phyloP scores from a whole-genome alignment of 108 stramenopile species.

The Skeletonema tropicum region DNA sequence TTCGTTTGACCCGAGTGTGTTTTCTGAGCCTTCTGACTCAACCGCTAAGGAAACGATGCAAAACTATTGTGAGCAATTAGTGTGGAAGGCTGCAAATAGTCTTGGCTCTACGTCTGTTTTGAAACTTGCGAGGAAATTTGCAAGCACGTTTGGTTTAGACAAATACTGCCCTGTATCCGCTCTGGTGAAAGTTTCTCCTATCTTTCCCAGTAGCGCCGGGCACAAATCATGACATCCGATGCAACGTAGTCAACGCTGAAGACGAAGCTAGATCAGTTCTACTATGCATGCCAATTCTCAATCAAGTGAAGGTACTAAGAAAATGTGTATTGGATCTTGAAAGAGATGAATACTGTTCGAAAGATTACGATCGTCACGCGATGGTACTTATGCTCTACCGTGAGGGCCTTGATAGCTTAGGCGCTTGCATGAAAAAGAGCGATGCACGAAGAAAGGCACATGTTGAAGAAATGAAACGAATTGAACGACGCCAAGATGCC shows the following conservation, averaged over 20 bases:
- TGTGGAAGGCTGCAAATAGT: constrained; percentile 37
- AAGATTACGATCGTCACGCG: constrained; percentile 72
- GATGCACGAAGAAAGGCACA: constrained; percentile 39
- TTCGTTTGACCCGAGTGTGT: constrained; percentile 65
- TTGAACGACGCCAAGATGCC: constrained; percentile 78
- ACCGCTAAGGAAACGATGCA: constrained; percentile 34
- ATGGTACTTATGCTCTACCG: constrained; percentile 64
- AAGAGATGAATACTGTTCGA: constrained; percentile 8
- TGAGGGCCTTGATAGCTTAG: constrained; percentile 41
- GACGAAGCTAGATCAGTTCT: constrained; percentile 39
- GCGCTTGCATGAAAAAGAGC: constrained; percentile 29
- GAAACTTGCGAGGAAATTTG: constrained; percentile 41
- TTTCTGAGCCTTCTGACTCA: constrained; percentile 47
- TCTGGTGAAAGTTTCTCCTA: constrained; percentile 43
- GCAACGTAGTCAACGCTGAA: constrained; percentile 44
- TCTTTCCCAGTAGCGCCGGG: constrained; percentile 21
- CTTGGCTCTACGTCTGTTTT: constrained; percentile 15
- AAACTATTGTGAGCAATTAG: constrained; percentile 36
- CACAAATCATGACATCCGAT: constrained; percentile 32
- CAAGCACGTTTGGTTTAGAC: constrained; percentile 24
- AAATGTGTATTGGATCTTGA: constrained; percentile 55
- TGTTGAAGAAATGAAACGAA: constrained; percentile 53
- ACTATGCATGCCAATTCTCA: constrained; percentile 30
- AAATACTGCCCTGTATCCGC: constrained; percentile 31
- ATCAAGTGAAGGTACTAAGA: constrained; percentile 49